A percentile compares a stretch with the other conserved stretches of the same genome.
Conservation (phyloP, 2,329 filamentous ascomycete species). For the Xylariaceae sp. region DNA sequence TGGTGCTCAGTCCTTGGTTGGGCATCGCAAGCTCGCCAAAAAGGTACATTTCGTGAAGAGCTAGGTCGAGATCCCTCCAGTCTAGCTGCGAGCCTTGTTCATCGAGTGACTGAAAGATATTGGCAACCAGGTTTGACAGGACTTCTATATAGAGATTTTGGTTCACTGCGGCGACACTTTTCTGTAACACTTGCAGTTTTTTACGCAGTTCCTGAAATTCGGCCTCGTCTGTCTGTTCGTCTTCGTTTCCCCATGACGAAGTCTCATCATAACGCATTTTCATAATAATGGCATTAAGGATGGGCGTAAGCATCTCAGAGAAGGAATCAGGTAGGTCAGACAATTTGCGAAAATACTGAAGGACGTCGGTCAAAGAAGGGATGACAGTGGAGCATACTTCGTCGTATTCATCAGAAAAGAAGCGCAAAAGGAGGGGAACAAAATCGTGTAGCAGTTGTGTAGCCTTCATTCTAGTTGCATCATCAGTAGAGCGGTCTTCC, state of each 20-base stretch:
- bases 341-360: constrained; percentile 87
- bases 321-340: constrained; percentile 76
- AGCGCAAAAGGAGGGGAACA: constrained; percentile 84
- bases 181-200: constrained; percentile 86
- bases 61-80: constrained; percentile 94
- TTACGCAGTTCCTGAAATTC: constrained; percentile 96
- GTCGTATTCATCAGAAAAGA: constrained; percentile 97
- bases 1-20: constrained; percentile 83
- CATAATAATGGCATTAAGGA: constrained; percentile 87
- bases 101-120: constrained; percentile 81
- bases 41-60: constrained; percentile 91
- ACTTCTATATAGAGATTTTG: constrained; percentile 88
- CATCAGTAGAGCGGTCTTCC: constrained; percentile 68
- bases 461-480: constrained; percentile 73
- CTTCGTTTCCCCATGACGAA: constrained; percentile 88
- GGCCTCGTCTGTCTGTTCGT: constrained; percentile 94
- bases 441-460: constrained; percentile 84
- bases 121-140: constrained; percentile 84
- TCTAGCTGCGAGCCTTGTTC: constrained; percentile 77
- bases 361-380: constrained; percentile 86
- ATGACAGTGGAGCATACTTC: constrained; percentile 97
- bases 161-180: constrained; percentile 88
- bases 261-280: constrained; percentile 99
- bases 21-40: constrained; percentile 94
- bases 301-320: constrained; percentile 81